Base-by-base conservation (phyloP, 805 yeast genomes). In the Wickerhamomyces kurtzmanii region DNA sequence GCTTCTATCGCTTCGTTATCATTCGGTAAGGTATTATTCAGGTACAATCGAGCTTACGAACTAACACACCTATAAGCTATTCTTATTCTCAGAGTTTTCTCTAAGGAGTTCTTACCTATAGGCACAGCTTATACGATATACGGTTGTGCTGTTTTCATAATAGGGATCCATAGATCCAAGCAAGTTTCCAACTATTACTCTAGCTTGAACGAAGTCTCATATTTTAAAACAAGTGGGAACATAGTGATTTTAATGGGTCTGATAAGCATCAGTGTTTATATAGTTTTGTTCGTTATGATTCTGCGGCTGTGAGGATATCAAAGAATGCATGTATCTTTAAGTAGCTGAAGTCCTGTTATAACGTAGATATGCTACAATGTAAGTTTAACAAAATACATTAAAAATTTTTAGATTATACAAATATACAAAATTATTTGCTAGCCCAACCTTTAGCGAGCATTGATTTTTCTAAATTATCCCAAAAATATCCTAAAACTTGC, bases 401-500 rank as follows among this genome's bases (percentile, higher is more conserved):
- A n/a, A n/a, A n/a, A n/a, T n/a, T n/a, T n/a, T n/a, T n/a, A n/a
- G n/a, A n/a, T n/a, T n/a, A n/a, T n/a, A n/a, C 22, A 22, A 28
- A 18, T 23, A 15, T 22, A 22, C 24, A 22, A 22, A 12, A 13
- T 13, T 20, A 20, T 20, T 8, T 13, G 12, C n/a, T 23, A 8
- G 13, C 17, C 32, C 31, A 43, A 10, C 96, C 95, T 45, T 72
- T 69, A 12, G 71, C 57, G 6, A 73, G 50, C 67, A 91, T 68
- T 39, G 75, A 71, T 47, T 66, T 75, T 42, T 91, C 97, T 27
- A 89, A 55, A 21, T 70, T 69, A 26, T 74, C 79, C 98, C 98
- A 89, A 42, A 91, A 72, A 29, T 68, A 70, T 47, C 82, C 86
- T 17, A 78, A 80, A 12, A 83, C 78, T 64, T 89, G 94, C 33